These are phyloP conservation scores for Emericellopsis terricola DNA, from an alignment of 495 filamentous ascomycete species.

Conservation along the genomic window DNA sequence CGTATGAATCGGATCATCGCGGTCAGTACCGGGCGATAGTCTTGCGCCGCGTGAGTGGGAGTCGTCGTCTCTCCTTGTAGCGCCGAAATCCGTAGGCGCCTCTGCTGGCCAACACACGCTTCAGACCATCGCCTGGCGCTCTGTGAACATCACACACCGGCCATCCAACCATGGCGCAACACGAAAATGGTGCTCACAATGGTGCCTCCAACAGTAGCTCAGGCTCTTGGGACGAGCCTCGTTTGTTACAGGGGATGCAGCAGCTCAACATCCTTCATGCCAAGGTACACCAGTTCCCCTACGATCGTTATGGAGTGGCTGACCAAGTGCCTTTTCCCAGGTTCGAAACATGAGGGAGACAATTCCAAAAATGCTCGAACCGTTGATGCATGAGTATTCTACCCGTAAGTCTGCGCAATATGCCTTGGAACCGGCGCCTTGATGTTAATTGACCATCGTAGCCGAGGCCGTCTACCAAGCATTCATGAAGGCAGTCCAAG, in stretches of 20 bases:
- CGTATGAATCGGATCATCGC: too few relatives aligned
- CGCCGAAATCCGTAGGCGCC: too few relatives aligned
- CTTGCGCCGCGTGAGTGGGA: too few relatives aligned
- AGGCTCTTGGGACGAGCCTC: conserved; percentile 13
- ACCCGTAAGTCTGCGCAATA: not conserved
- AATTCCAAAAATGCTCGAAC: conserved; percentile 25
- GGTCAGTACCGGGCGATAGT: too few relatives aligned
- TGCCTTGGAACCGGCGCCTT: too few relatives aligned
- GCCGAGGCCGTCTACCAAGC: conserved; percentile 19
- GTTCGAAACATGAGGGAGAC: conserved; percentile 22
- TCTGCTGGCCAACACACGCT: too few relatives aligned
- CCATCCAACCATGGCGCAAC: too few relatives aligned
- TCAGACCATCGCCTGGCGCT: too few relatives aligned
- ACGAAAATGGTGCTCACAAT: too few relatives aligned
- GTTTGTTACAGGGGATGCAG: conserved; percentile 15
- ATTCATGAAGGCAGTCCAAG: conserved; percentile 18
- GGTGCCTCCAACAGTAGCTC: too few relatives aligned
- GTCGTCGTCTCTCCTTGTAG: too few relatives aligned
- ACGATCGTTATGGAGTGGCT: not conserved
- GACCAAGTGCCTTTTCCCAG: conserved; percentile 7
- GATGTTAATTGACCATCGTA: conserved; percentile 6
- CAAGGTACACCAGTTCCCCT: conserved; percentile 13
- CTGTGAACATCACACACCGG: too few relatives aligned
- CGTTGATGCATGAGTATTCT: conserved; percentile 13
- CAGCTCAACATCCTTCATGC: conserved; percentile 22